phyloP scores from a whole-genome alignment of 73 alveolate genomes.

The Diophrys sp. region DNA sequence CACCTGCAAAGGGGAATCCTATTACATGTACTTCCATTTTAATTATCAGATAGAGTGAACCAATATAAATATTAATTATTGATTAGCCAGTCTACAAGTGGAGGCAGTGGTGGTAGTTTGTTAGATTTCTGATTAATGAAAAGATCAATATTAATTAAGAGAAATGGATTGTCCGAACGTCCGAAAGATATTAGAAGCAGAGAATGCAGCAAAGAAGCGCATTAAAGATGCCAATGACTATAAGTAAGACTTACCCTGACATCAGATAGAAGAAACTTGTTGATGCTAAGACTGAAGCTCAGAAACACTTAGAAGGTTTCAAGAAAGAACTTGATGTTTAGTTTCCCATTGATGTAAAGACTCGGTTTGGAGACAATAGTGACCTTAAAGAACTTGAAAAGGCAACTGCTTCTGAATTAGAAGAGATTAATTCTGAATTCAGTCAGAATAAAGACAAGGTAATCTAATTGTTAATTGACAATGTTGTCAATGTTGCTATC shows the following conservation, averaged over 20 bases:
- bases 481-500: conserved; percentile 35
- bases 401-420: conserved; percentile 10
- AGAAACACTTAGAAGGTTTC: neutral
- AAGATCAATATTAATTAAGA: too few species aligned
- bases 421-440: conserved; percentile 26
- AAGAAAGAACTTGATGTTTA: neutral
- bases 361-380: neutral
- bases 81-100: too few species aligned
- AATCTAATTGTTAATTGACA: conserved; percentile 34
- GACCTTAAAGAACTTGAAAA: neutral
- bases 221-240: neutral
- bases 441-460: conserved; percentile 15
- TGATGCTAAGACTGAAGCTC: neutral
- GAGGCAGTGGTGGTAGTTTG: neutral
- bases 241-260: neutral
- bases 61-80: too few species aligned
- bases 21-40: too few species aligned
- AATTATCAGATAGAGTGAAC: too few species aligned
- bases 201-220: neutral
- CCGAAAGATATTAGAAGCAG: neutral
- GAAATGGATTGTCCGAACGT: neutral
- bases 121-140: neutral
- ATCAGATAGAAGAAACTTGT: too few species aligned
- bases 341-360: neutral
- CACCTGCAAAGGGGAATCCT: too few species aligned